Percentiles rank a stretch among this genome's conserved stretches.
Conservation (phyloP, 1,139 yeast species). For the Candida buenavistaensis region DNA sequence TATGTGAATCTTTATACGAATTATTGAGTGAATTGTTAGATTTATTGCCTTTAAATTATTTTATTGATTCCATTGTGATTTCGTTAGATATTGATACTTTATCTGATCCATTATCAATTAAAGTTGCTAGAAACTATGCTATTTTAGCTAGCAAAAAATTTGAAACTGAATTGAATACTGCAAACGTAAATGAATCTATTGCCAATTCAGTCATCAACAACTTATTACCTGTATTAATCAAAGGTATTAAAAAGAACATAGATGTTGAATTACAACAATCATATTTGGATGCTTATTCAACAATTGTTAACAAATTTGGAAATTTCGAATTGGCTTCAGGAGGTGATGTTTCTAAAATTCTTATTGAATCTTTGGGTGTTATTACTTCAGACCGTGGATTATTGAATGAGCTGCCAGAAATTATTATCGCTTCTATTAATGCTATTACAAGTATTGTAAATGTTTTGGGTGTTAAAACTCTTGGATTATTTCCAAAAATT, state of each 20-base stretch:
- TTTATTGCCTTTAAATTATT: constrained; percentile 72
- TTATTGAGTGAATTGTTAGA: constrained; percentile 64
- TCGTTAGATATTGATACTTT: constrained; percentile 51
- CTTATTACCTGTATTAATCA: constrained; percentile 49
- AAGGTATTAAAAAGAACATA: constrained; percentile 40
- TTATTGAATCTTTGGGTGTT: constrained; percentile 51
- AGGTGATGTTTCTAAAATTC: constrained; percentile 44
- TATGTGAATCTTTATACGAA: constrained; percentile 34
- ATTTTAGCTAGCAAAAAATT: constrained; percentile 67
- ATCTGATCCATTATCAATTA: constrained; percentile 32
- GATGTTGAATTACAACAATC: constrained; percentile 61
- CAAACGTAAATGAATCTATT: constrained; percentile 39
- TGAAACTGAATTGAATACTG: constrained; percentile 53
- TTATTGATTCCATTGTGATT: constrained; percentile 63
- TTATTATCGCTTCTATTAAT: constrained; percentile 73
- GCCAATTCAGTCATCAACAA: constrained; percentile 42
- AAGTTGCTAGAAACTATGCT: constrained; percentile 54
- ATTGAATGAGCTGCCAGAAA: constrained; percentile 53
- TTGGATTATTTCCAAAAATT: constrained; percentile 82
- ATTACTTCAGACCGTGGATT: constrained; percentile 57
- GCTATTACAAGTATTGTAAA: constrained; percentile 70
- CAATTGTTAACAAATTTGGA: constrained; percentile 65
- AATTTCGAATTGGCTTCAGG: constrained; percentile 25
- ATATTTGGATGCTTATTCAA: constrained; percentile 67
- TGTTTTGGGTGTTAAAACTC: constrained; percentile 79